Conservation (phyloP, 2,329 filamentous ascomycete species). For the Penicillium sp. region DNA sequence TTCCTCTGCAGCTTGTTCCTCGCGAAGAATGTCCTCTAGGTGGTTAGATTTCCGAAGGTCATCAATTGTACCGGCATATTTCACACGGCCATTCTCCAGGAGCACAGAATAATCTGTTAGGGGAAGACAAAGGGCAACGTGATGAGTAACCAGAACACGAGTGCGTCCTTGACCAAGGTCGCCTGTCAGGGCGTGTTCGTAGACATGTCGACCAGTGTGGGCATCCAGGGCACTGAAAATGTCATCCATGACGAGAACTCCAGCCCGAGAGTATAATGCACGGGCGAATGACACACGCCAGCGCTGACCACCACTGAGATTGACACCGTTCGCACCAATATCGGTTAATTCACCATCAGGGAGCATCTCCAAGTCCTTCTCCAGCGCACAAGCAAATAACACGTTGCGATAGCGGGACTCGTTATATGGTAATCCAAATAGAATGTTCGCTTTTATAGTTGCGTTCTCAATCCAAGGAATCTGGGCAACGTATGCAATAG, state of each 20-base stretch:
- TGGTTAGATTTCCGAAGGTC: slow-evolving; percentile 52
- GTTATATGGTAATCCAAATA: slow-evolving; percentile 73
- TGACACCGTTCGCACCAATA: slow-evolving; percentile 82
- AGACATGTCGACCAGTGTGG: slow-evolving; percentile 76
- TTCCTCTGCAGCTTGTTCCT: slow-evolving; percentile 46
- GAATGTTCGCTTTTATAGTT: slow-evolving; percentile 73
- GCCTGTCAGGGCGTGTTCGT: slow-evolving; percentile 72
- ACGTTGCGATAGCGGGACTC: slow-evolving; percentile 70
- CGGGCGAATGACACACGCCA: slow-evolving; percentile 80
- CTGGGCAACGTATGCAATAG: slow-evolving; percentile 74
- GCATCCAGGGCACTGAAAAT: slow-evolving; percentile 81
- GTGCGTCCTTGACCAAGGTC: slow-evolving; percentile 70
- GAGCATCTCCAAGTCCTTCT: slow-evolving; percentile 75
- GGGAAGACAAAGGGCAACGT: slow-evolving; percentile 69
- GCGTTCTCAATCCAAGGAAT: slow-evolving; percentile 86
- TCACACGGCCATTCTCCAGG: slow-evolving; percentile 67
- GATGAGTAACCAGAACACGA: slow-evolving; percentile 77
- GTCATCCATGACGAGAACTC: slow-evolving; percentile 76
- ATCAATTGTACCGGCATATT: slow-evolving; percentile 64
- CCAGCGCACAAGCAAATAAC: slow-evolving; percentile 69
- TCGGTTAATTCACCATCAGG: slow-evolving; percentile 76
- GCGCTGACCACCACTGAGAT: slow-evolving; percentile 79
- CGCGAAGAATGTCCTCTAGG: slow-evolving; percentile 44
- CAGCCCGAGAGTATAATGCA: slow-evolving; percentile 76
- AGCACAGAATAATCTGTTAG: slow-evolving; percentile 74